These are phyloP conservation scores for Aegilops longissima DNA, from an alignment of 176 grass and related monocot species.

Conservation along the genomic window DNA sequence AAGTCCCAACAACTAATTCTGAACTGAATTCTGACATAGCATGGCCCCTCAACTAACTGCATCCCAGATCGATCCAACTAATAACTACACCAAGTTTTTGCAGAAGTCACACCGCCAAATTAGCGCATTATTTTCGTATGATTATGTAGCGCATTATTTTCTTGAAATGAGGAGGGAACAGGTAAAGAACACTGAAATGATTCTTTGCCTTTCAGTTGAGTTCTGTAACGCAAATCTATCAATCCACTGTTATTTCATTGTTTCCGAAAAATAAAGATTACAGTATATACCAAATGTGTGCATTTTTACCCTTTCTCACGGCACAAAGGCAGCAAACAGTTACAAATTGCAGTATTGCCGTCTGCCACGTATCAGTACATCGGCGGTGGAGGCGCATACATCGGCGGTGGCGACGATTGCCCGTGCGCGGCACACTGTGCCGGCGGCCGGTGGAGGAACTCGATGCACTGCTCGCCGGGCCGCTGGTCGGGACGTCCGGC, in stretches of 20 bases:
- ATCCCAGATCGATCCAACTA: conserved; percentile 10
- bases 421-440: conserved; percentile 66
- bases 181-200: background rate
- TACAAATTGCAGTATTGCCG: conserved; percentile 19
- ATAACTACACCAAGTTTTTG: conserved; percentile 23
- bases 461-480: conserved; percentile 60
- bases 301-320: conserved; percentile 41
- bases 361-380: conserved; percentile 38
- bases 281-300: conserved; percentile 41
- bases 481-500: conserved; percentile 68
- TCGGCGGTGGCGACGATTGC: conserved; percentile 17
- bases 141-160: background rate
- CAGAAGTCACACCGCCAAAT: background rate
- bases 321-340: conserved; percentile 29
- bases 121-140: background rate
- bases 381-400: conserved; percentile 45
- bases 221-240: conserved; percentile 14
- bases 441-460: conserved; percentile 48
- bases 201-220: conserved; percentile 14
- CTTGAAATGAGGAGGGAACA: background rate
- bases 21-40: conserved; percentile 16
- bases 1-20: conserved; percentile 30
- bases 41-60: conserved; percentile 29
- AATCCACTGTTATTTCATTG: conserved; percentile 32
- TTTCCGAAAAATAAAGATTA: conserved; percentile 43